Evolutionary conservation across 106 monocot species (phyloP), one percentile per base, ranked within the genome.

Genomic region (Acanthochlamys bracteata): DNA sequence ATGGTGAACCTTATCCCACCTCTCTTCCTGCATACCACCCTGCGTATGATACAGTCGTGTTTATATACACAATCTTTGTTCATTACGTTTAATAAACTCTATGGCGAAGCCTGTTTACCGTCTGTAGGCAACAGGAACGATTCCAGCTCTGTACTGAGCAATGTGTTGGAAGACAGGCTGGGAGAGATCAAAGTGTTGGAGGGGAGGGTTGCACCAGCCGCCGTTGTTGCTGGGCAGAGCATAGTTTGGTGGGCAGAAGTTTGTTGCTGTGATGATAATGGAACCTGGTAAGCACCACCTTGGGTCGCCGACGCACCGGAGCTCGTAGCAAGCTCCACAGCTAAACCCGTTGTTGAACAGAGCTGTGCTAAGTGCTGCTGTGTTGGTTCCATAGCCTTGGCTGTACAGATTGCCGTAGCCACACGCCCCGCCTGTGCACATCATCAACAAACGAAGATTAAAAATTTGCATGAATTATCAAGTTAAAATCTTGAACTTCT

Each of bases 231-330:
- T 75, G 0, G 86, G 83, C 25, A 83, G 80, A 0, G 86, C 86
- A 66, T 76, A 74, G 83, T 92, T 92, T 0, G 92, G 92, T 11
- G 92, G 92, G 72, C 92, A 92, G 76, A 92, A 92, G 73, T 92
- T 92, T 57, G 92, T 92, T 55, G 84, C 92, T 3, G 86, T 92
- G 45, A 92, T 72, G 10, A 79, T 66, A 40, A 79, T 67, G 20
- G 84, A 79, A 24, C 79, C 73, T 10, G 57, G 73, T 1, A 79
- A 61, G 76, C 84, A 84, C 75, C 73, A 84, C 41, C 63, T 68
- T 7, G 59, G 20, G 42, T 75, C 76, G n/a, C 59, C 63, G 7
- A 49, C 71, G 27, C 83, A 83, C 55, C 59, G 43, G 0, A 83
- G 58, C 79, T 83, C 72, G 23, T 54, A 83, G 57, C 83, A 83